Conservation (phyloP, 2,329 filamentous ascomycete genomes). For the Colletotrichum sp. region DNA sequence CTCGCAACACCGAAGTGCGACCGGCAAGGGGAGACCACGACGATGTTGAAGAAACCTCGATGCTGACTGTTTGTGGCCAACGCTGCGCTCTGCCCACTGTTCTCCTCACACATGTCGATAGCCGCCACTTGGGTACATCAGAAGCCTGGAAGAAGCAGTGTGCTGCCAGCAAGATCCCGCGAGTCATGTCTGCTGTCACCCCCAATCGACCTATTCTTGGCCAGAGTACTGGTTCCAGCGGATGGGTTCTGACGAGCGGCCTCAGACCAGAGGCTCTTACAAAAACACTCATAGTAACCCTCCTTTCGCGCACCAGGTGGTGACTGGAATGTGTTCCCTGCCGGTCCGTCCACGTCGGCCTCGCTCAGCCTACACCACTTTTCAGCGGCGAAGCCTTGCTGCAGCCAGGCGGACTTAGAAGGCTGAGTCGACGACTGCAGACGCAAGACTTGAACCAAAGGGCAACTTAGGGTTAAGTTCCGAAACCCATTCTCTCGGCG, state of each 20-base stretch:
- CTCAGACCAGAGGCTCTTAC: slow-evolving; percentile 76
- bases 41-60: slow-evolving; percentile 13
- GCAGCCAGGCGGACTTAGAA: slow-evolving; percentile 58
- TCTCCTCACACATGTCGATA: slow-evolving; percentile 15
- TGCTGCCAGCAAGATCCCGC: slow-evolving; percentile 25
- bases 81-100: slow-evolving; percentile 47
- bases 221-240: slow-evolving; percentile 67
- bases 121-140: neutral
- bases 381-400: slow-evolving; percentile 50
- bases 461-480: slow-evolving; percentile 96
- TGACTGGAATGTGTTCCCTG: slow-evolving; percentile 62
- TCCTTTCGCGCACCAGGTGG: slow-evolving; percentile 57
- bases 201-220: slow-evolving; percentile 43
- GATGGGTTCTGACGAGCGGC: slow-evolving; percentile 74
- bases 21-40: slow-evolving; percentile 7
- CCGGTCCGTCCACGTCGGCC: slow-evolving; percentile 49
- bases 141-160: neutral
- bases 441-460: slow-evolving; percentile 77
- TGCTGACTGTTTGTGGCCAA: slow-evolving; percentile 54
- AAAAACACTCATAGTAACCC: slow-evolving; percentile 73
- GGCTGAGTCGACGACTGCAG: slow-evolving; percentile 70
- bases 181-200: slow-evolving; percentile 32
- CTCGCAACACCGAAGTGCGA: slow-evolving; percentile 33
- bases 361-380: slow-evolving; percentile 41
- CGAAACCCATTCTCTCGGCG: slow-evolving; percentile 68